Conservation (phyloP, 345 rosid genomes). For the Rhodomyrtus tomentosa region DNA sequence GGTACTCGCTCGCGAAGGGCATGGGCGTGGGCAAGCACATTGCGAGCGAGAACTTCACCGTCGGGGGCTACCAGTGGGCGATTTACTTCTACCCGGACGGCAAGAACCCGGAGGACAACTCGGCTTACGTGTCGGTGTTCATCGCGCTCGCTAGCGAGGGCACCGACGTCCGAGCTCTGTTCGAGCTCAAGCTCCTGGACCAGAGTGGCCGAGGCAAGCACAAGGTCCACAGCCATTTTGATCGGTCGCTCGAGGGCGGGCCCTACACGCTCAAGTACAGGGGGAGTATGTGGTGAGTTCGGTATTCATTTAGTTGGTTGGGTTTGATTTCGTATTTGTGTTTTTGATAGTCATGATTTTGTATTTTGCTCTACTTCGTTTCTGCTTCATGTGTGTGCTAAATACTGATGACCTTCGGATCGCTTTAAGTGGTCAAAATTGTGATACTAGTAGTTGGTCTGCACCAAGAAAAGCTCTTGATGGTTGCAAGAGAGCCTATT, state of each 20-base stretch:
- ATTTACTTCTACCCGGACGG: slow-evolving; percentile 92
- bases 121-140: slow-evolving; percentile 75
- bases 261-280: slow-evolving; percentile 90
- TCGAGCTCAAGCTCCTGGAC: slow-evolving; percentile 71
- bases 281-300: slow-evolving; percentile 82
- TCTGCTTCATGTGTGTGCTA: not conserved
- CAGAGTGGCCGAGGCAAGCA: slow-evolving; percentile 84
- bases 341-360: not conserved
- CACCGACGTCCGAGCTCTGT: slow-evolving; percentile 79
- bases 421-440: not conserved
- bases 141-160: slow-evolving; percentile 96
- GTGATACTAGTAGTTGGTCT: not conserved
- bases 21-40: slow-evolving; percentile 90
- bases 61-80: slow-evolving; percentile 85
- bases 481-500: not conserved
- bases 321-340: not conserved
- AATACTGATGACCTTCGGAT: not conserved
- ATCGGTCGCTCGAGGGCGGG: slow-evolving; percentile 84
- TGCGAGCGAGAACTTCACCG: slow-evolving; percentile 79
- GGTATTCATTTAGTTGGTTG: no score
- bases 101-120: slow-evolving; percentile 74
- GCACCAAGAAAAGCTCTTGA: not conserved
- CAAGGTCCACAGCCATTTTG: slow-evolving; percentile 87
- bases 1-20: slow-evolving; percentile 84
- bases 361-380: not conserved